phyloP scores from a whole-genome alignment of 1,284 basidiomycete species.

The Pyrrhoderma lamaoense region DNA sequence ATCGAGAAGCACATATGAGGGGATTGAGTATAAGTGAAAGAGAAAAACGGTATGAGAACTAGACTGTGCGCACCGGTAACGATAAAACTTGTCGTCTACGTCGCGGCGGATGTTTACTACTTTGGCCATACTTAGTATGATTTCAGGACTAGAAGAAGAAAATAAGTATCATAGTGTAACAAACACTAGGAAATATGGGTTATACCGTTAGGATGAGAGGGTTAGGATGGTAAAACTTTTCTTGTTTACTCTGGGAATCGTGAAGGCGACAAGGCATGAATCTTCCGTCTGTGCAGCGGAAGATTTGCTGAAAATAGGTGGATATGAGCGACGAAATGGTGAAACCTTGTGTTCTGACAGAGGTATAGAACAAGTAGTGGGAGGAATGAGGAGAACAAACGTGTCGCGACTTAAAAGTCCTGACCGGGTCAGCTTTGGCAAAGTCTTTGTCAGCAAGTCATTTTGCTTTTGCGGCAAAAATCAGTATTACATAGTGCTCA shows the following conservation, averaged over 20 bases:
- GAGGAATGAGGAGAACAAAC: too few species aligned
- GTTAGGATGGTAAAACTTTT: conserved; percentile 50
- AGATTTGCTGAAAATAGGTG: conserved; percentile 37
- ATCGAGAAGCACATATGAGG: conserved; percentile 1
- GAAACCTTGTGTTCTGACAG: conserved; percentile 22
- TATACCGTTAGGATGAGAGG: conserved; percentile 51
- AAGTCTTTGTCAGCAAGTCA: too few species aligned
- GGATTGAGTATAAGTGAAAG: conserved; percentile 20
- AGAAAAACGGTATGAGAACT: conserved; percentile 2
- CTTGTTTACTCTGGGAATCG: conserved; percentile 44
- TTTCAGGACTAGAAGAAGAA: conserved; percentile 41
- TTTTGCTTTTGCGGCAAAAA: too few species aligned
- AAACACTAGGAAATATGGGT: conserved; percentile 22
- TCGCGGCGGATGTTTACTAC: conserved; percentile 97
- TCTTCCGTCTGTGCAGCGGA: conserved; percentile 67
- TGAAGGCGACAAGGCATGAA: conserved; percentile 87
- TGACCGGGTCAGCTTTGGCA: too few species aligned
- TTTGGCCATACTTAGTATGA: conserved; percentile 74
- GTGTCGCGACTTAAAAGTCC: too few species aligned
- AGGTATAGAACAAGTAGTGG: too few species aligned
- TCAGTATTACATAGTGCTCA: too few species aligned
- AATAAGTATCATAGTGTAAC: neutral
- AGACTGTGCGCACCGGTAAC: conserved; percentile 57
- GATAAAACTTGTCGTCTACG: conserved; percentile 92
- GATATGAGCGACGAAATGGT: conserved; percentile 59